Base-by-base conservation (phyloP, 1,284 basidiomycete species). In the Microbotryum lychnidis-dioicae region DNA sequence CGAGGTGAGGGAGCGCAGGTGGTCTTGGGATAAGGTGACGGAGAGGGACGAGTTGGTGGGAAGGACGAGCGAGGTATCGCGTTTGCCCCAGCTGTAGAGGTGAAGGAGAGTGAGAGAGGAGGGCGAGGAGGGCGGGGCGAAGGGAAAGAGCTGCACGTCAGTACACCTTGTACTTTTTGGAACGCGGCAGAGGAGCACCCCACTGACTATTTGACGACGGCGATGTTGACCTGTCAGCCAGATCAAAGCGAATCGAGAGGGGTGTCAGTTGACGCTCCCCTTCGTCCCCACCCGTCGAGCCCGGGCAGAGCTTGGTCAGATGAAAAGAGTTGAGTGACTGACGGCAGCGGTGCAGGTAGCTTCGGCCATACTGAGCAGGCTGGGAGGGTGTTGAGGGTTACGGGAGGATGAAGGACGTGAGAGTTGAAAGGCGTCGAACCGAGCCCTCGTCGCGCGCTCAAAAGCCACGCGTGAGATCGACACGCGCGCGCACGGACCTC, bases 31-130 rank as follows among this genome's bases (percentile, higher is more conserved):
- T 62, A 98, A 85, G 4, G 96, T 98, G 54, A 98, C 90, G 3
- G 92, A 97, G 33, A 99, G 84, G 25, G 94, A 97, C 7, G 91
- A 91, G 79, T 99, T 99, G 69, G 93, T 97, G 33, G 94, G 94
- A 58, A 99, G 81, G 74, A 97, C 97, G 68, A 98, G 84, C 70
- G 86, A 84, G 10, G 91, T 93, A 77, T 97, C 88, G 68, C 93
- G 87, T 79, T 99, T 99, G 69, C 94, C 94, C 94, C 94, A 99
- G 80, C 63, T 64, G 56, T 20, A 44, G 23, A 23, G 27, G 25
- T 5, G 6, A 27, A 21, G 54, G 18, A 7, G 45, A 48, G 54
- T 29, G 18, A 42, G 44, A 45, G 21, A 37, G 45, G 23, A 21
- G 8, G 8, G n/a, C 44, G 57, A 33, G 50, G n/a, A n/a, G 51